Evolutionary conservation across 768 basidiomycete species (phyloP).

Genomic region (Lactarius deliciosus): DNA sequence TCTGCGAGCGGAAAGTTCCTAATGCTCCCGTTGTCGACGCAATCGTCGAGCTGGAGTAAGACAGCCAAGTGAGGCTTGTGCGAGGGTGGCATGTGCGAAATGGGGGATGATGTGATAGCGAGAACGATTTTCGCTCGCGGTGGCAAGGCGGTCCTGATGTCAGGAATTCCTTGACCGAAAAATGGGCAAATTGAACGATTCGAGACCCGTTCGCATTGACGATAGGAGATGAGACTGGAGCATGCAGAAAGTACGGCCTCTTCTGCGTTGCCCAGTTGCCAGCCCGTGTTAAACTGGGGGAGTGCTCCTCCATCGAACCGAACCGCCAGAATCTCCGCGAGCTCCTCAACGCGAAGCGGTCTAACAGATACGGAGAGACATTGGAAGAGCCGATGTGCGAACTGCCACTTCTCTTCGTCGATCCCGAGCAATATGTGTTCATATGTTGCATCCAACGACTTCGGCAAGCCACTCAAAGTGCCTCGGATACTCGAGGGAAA

Average conservation of each 20-base stretch:
- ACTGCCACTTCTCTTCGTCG: too few species aligned
- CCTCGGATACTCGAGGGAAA: background rate
- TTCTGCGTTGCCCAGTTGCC: background rate
- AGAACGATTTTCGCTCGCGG: background rate
- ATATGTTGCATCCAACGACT: background rate
- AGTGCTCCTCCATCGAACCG: background rate
- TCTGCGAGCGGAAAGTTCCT: background rate
- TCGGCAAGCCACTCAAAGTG: background rate
- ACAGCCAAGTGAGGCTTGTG: background rate
- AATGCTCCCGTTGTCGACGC: background rate
- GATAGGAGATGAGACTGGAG: background rate
- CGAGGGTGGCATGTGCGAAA: background rate
- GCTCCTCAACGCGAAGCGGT: background rate
- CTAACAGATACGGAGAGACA: background rate
- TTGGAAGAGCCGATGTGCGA: background rate
- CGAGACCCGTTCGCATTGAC: background rate
- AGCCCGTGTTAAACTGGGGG: background rate
- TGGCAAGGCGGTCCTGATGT: conserved; percentile 6
- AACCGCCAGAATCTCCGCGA: background rate
- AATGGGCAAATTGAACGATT: too few species aligned
- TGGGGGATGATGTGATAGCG: background rate
- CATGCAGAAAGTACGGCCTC: background rate
- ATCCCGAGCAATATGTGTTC: background rate
- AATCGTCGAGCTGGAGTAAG: background rate
- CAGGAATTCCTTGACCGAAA: background rate